These are phyloP conservation scores for Umbelopsis sp. DNA, from an alignment of 192 early-diverging fungal species.

Conservation along the genomic window DNA sequence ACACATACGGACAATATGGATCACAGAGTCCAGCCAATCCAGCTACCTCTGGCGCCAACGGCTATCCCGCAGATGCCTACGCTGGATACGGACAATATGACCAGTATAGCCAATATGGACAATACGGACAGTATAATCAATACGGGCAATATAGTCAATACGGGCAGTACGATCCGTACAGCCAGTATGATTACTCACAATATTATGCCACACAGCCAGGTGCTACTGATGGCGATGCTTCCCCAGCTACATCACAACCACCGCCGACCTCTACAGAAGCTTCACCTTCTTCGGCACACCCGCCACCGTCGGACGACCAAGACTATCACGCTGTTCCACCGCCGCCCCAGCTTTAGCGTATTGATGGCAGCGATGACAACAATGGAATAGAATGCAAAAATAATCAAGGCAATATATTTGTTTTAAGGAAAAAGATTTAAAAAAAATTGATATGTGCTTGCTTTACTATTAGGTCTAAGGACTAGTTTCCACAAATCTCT, in stretches of 20 bases:
- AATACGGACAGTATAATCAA: conserved; percentile 13
- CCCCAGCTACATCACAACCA: neutral
- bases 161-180: conserved; percentile 17
- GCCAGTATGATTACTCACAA: conserved; percentile 22
- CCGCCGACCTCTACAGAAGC: neutral
- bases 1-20: neutral
- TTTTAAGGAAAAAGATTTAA: too few relatives aligned
- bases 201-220: conserved; percentile 7
- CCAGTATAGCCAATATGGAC: conserved; percentile 12
- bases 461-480: too few relatives aligned
- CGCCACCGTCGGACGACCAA: neutral
- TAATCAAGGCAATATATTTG: too few relatives aligned
- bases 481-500: too few relatives aligned
- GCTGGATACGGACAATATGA: conserved; percentile 19
- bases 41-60: neutral
- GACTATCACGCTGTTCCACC: conserved; percentile 27
- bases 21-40: neutral
- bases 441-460: too few relatives aligned
- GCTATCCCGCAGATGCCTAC: conserved; percentile 4
- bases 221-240: neutral
- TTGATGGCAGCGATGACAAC: too few relatives aligned
- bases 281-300: neutral
- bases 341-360: conserved; percentile 16
- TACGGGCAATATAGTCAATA: conserved; percentile 13
- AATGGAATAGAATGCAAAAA: too few relatives aligned